A percentile compares a stretch with the other conserved stretches of the same genome.
Conservation (phyloP, 139 green algal genomes). For the Coelastrella sp. region DNA sequence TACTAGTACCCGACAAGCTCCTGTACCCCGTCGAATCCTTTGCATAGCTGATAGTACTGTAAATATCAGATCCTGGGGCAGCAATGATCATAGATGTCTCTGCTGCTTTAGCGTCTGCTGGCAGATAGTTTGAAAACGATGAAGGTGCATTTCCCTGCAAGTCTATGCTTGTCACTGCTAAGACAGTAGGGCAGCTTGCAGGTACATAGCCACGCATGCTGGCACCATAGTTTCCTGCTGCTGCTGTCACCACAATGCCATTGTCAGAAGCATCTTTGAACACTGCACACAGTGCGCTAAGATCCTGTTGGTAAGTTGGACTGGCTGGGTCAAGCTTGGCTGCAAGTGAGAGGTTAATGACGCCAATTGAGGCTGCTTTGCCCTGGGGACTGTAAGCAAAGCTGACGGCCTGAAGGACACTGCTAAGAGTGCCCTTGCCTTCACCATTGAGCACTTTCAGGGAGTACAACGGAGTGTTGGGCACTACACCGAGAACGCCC, state of each 20-base stretch:
- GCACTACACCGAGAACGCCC: constrained; percentile 27
- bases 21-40: not conserved
- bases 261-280: not conserved
- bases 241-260: not conserved
- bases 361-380: not conserved
- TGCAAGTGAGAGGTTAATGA: constrained; percentile 20
- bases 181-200: not conserved
- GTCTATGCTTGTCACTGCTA: not conserved
- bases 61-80: not conserved
- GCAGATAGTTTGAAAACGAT: not conserved
- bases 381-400: not conserved
- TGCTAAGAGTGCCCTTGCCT: not conserved
- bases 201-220: not conserved
- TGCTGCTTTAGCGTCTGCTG: not conserved
- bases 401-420: not conserved
- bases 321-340: not conserved
- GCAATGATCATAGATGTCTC: not conserved
- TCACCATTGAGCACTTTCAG: constrained; percentile 15
- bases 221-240: constrained; percentile 5
- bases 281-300: not conserved
- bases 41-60: not conserved
- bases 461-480: constrained; percentile 9
- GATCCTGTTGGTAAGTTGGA: not conserved
- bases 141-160: not conserved
- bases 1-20: not conserved